These are phyloP conservation scores for Amanita phalloides DNA, from an alignment of 768 basidiomycete species.

Conservation along the genomic window DNA sequence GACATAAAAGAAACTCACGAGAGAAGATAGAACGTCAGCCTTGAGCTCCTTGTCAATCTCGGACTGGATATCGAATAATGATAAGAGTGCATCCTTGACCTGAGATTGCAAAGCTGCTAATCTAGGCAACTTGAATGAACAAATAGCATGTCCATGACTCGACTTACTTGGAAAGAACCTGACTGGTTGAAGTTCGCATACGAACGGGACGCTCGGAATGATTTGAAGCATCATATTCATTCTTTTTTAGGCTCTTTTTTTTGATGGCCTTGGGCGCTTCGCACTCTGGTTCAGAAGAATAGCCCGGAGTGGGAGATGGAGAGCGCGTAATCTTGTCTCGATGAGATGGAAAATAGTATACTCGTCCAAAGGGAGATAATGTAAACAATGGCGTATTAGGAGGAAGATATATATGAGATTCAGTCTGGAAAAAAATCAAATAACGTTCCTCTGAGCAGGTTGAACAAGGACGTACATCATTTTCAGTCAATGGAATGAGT, in stretches of 20 bases:
- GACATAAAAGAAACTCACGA: slow-evolving; percentile 26
- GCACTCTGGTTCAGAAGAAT: slow-evolving; percentile 64
- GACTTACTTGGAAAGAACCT: slow-evolving; percentile 66
- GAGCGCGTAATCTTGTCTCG: slow-evolving; percentile 23
- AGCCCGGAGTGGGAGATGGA: slow-evolving; percentile 50
- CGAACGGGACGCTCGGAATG: slow-evolving; percentile 5
- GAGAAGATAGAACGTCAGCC: slow-evolving; percentile 23
- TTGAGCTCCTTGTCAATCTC: slow-evolving; percentile 38
- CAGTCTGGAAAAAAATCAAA: slow-evolving; percentile 3
- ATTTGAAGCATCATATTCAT: neutral
- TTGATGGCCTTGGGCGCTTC: slow-evolving; percentile 25
- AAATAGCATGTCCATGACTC: neutral
- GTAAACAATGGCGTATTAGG: slow-evolving; percentile 66
- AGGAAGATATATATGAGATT: slow-evolving; percentile 32
- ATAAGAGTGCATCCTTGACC: slow-evolving; percentile 38
- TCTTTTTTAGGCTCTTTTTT: neutral
- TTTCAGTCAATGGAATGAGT: slow-evolving; percentile 43
- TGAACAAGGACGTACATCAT: slow-evolving; percentile 36
- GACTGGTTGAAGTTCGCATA: slow-evolving; percentile 46
- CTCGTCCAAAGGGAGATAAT: slow-evolving; percentile 48
- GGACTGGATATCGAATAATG: slow-evolving; percentile 34
- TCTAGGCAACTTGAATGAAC: slow-evolving; percentile 19
- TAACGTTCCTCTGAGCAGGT: neutral
- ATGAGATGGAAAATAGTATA: slow-evolving; percentile 44
- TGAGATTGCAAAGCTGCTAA: slow-evolving; percentile 41